Evolutionary conservation across 371 early-diverging fungal species (phyloP).

Genomic region (Mucor indicus): DNA sequence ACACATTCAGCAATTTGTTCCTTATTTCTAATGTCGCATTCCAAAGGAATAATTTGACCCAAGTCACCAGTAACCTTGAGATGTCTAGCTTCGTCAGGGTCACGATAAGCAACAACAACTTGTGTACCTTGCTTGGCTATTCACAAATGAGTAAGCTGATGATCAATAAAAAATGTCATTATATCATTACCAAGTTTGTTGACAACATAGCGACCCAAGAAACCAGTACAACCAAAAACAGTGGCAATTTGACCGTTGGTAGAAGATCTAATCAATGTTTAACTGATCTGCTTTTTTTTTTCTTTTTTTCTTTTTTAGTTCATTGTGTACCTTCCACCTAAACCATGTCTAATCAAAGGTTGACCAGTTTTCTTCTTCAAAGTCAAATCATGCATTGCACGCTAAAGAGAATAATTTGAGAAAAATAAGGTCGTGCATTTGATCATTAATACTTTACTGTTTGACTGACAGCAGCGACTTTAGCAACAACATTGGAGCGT

Average conservation of each 20-base stretch:
- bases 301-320: no score
- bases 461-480: constrained; percentile 21
- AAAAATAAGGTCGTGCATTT: neutral
- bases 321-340: constrained; percentile 75
- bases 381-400: constrained; percentile 65
- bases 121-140: constrained; percentile 75
- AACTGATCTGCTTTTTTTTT: no score
- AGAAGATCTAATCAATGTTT: constrained; percentile 47
- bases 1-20: constrained; percentile 80
- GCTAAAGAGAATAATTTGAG: constrained; percentile 28
- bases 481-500: constrained; percentile 22
- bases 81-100: constrained; percentile 82
- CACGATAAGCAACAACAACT: constrained; percentile 91
- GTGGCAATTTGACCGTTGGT: constrained; percentile 88
- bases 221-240: constrained; percentile 96
- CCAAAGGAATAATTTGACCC: constrained; percentile 89
- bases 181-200: constrained; percentile 73
- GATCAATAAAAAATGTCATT: neutral
- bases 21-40: constrained; percentile 88
- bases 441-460: constrained; percentile 14
- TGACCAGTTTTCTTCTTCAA: constrained; percentile 70
- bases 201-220: constrained; percentile 93
- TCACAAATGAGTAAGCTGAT: neutral
- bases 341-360: constrained; percentile 64
- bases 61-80: constrained; percentile 92